Conservation (phyloP, 257 asterid genomes). For the Solanum commersonii region DNA sequence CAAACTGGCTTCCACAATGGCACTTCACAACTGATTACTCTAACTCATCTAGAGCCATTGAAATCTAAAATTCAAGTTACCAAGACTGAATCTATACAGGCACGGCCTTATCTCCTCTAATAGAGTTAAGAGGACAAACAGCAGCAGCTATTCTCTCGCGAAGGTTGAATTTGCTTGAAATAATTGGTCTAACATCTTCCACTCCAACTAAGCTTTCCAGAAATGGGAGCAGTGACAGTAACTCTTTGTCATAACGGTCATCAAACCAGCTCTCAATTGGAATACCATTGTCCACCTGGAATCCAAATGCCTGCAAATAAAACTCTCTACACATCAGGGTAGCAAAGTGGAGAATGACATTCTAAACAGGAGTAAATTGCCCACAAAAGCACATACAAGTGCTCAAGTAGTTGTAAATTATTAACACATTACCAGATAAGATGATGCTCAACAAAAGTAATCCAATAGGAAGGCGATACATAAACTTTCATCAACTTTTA, state of each 20-base stretch:
- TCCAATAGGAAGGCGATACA: background rate
- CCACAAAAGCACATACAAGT: background rate
- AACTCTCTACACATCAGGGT: background rate
- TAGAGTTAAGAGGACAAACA: slow-evolving; percentile 37
- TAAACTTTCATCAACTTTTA: background rate
- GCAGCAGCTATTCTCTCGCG: slow-evolving; percentile 71
- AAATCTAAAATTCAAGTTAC: background rate
- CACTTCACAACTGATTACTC: background rate
- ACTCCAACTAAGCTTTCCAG: slow-evolving; percentile 76
- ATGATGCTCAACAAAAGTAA: background rate
- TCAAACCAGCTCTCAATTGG: slow-evolving; percentile 99
- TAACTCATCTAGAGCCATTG: background rate
- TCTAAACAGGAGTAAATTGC: background rate
- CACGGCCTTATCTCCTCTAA: slow-evolving; percentile 23
- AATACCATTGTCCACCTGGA: slow-evolving; percentile 97
- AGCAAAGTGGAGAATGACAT: background rate
- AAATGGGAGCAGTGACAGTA: slow-evolving; percentile 66
- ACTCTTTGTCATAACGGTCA: slow-evolving; percentile 58
- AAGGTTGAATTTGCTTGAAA: slow-evolving; percentile 66
- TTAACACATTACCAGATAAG: background rate
- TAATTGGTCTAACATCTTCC: slow-evolving; percentile 75
- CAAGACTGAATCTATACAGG: background rate
- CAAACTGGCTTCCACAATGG: background rate
- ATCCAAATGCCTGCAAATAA: slow-evolving; percentile 76
- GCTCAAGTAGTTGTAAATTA: background rate